Conservation (phyloP, 164 flowering plant genomes). For the Chimonanthus salicifolius region DNA sequence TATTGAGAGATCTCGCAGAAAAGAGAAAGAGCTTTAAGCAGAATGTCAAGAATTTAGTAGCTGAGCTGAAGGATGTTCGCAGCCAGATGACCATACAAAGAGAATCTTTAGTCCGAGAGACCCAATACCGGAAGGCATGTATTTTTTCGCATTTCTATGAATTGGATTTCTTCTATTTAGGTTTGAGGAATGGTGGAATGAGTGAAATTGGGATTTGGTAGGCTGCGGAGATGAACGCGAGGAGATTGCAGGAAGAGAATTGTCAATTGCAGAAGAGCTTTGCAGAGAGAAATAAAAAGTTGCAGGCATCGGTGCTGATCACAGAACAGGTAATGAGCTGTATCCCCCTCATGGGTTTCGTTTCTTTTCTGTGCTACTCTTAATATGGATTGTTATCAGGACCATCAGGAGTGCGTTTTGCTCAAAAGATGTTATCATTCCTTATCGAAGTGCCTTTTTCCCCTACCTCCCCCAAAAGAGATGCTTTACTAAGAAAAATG, state of each 20-base stretch:
- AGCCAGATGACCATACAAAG: slow-evolving; percentile 57
- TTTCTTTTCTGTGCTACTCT: neutral
- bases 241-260: slow-evolving; percentile 62
- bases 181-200: neutral
- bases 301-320: slow-evolving; percentile 46
- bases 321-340: slow-evolving; percentile 50
- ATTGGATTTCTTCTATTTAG: neutral
- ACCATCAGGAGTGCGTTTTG: too few relatives aligned
- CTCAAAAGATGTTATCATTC: too few relatives aligned
- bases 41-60: slow-evolving; percentile 68
- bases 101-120: slow-evolving; percentile 56
- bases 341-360: neutral
- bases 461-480: too few relatives aligned
- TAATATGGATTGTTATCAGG: too few relatives aligned
- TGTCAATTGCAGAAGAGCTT: slow-evolving; percentile 48
- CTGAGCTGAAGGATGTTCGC: slow-evolving; percentile 85
- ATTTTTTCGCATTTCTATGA: neutral
- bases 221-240: slow-evolving; percentile 33
- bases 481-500: too few relatives aligned
- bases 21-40: slow-evolving; percentile 67
- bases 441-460: too few relatives aligned
- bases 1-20: slow-evolving; percentile 79
- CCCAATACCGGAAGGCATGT: slow-evolving; percentile 63
- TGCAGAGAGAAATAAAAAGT: slow-evolving; percentile 61
- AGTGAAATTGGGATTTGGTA: neutral